Evolutionary conservation across 352 stramenopile species (phyloP).

Genomic region (Pythium myriotylum): DNA sequence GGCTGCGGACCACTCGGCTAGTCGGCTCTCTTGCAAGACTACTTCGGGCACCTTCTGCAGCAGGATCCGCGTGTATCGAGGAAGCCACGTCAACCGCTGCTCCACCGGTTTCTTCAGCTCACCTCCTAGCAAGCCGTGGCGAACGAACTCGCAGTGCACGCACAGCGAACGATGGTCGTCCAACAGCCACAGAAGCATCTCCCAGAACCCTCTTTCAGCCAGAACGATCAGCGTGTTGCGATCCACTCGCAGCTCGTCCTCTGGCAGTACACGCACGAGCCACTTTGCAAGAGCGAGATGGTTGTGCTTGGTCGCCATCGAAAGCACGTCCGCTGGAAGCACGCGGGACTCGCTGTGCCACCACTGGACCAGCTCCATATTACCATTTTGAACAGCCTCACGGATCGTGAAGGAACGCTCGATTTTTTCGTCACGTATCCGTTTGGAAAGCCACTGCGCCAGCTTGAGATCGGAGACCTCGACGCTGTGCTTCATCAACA

Average conservation of each 20-base stretch:
- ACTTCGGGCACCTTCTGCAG: conserved; percentile 1
- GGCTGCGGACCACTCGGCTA: conserved; percentile 7
- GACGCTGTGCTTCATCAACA: conserved; percentile 3
- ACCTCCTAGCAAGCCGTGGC: not conserved
- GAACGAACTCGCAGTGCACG: not conserved
- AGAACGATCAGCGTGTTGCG: not conserved
- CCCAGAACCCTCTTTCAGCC: conserved; percentile 2
- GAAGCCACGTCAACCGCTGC: not conserved
- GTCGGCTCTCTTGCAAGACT: not conserved
- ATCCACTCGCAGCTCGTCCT: not conserved
- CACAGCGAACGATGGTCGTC: not conserved
- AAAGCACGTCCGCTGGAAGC: no score
- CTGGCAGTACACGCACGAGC: not conserved
- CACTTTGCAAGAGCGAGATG: no score
- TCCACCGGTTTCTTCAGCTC: no score
- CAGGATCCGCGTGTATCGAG: conserved; percentile 1
- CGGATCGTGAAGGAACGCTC: not conserved
- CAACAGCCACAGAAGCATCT: conserved; percentile 5
- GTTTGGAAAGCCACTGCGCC: conserved; percentile 6
- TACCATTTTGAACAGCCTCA: not conserved
- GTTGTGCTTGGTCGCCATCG: no score
- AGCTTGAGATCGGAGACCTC: conserved; percentile 4
- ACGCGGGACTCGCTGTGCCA: not conserved
- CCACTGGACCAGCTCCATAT: conserved; percentile 8
- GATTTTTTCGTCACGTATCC: not conserved